Conservation (phyloP, 2,329 filamentous ascomycete species). For the Whalleya microplaca region DNA sequence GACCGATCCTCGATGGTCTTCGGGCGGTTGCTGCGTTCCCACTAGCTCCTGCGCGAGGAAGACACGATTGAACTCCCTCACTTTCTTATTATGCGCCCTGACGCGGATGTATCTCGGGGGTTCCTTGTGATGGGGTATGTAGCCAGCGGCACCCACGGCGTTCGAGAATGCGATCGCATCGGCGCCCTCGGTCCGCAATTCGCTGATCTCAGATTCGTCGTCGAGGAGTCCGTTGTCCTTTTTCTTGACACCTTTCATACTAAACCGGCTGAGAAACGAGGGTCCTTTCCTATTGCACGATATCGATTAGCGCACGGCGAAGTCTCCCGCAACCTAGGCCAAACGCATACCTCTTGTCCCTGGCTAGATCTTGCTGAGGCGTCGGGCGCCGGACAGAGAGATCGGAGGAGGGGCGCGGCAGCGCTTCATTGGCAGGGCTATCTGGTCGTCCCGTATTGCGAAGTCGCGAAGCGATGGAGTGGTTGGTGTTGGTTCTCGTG, state of each 20-base stretch:
- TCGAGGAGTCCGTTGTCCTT: slow-evolving; percentile 60
- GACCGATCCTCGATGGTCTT: slow-evolving; percentile 29
- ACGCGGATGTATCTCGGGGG: slow-evolving; percentile 92
- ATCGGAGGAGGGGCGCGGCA: slow-evolving; percentile 48
- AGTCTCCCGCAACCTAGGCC: slow-evolving; percentile 2
- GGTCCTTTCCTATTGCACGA: slow-evolving; percentile 70
- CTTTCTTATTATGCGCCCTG: slow-evolving; percentile 77
- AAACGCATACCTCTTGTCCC: slow-evolving; percentile 67
- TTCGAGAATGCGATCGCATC: slow-evolving; percentile 83
- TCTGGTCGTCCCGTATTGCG: slow-evolving; percentile 58
- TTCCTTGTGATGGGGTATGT: slow-evolving; percentile 83
- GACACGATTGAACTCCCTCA: slow-evolving; percentile 79
- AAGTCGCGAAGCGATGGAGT: slow-evolving; percentile 48
- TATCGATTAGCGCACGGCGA: slow-evolving; percentile 5
- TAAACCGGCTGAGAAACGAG: slow-evolving; percentile 84
- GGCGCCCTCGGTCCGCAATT: slow-evolving; percentile 74
- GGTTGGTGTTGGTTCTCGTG: slow-evolving; percentile 39
- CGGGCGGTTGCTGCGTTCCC: slow-evolving; percentile 51
- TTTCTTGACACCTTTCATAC: slow-evolving; percentile 81
- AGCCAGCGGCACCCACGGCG: slow-evolving; percentile 71
- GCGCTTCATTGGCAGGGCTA: slow-evolving; percentile 48
- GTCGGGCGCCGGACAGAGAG: slow-evolving; percentile 40
- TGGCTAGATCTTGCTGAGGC: slow-evolving; percentile 46
- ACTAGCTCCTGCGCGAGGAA: slow-evolving; percentile 92
- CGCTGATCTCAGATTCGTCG: slow-evolving; percentile 71